Percentiles rank a stretch among this genome's conserved stretches.
These are phyloP conservation scores for Mucor circinelloides DNA, from an alignment of 371 early-diverging fungal species.

Conservation along the genomic window DNA sequence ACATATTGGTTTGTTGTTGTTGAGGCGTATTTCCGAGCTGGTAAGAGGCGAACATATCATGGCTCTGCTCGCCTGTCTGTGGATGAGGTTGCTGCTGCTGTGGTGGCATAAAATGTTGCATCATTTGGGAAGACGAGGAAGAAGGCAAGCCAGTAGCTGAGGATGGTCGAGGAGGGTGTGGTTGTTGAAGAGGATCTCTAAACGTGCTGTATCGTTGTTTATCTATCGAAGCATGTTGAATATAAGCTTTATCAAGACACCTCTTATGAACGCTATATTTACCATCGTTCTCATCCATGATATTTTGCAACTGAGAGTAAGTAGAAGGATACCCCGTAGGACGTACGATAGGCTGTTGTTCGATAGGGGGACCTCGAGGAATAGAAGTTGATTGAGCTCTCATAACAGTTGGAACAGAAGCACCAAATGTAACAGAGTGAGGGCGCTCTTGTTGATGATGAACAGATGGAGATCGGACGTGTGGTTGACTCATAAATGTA, in stretches of 20 bases:
- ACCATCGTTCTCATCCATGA: constrained; percentile 14
- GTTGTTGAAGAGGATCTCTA: constrained; percentile 12
- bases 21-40: not conserved
- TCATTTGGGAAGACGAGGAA: constrained; percentile 9
- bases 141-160: not conserved
- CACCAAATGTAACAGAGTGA: constrained; percentile 24
- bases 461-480: not conserved
- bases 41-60: constrained; percentile 3
- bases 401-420: not conserved
- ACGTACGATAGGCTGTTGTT: not conserved
- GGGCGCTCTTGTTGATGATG: constrained; percentile 7
- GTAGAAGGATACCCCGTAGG: constrained; percentile 6
- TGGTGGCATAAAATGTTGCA: not conserved
- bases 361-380: not conserved
- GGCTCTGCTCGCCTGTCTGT: not conserved
- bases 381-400: constrained; percentile 1
- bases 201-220: constrained; percentile 10
- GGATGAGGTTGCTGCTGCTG: not conserved
- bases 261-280: not conserved
- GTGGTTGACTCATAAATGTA: constrained; percentile 2
- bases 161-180: constrained; percentile 4
- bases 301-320: constrained; percentile 9
- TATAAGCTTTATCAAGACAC: not conserved
- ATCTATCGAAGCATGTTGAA: not conserved
- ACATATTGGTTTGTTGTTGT: not conserved